Conservation (phyloP, 2,329 filamentous ascomycete species). For the Exophiala sp. region DNA sequence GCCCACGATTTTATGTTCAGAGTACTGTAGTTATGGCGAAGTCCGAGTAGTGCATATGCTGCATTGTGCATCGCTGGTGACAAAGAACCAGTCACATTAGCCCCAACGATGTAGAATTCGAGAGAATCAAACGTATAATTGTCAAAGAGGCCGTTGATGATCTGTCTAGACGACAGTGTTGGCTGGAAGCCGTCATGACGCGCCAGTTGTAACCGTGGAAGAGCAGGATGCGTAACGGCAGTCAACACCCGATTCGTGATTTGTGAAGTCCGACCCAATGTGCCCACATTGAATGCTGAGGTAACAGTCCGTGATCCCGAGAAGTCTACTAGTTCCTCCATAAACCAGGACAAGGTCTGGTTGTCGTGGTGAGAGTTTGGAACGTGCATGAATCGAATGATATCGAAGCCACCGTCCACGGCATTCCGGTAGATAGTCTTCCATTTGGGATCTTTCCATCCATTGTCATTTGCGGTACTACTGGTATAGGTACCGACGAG, state of each 20-base stretch:
- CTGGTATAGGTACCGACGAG: constrained; percentile 37
- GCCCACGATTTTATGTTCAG: constrained; percentile 36
- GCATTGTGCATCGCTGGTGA: constrained; percentile 45
- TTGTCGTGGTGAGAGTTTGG: constrained; percentile 38
- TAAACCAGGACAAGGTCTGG: constrained; percentile 36
- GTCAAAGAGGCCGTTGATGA: constrained; percentile 37
- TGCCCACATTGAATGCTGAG: constrained; percentile 41
- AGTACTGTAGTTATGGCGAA: constrained; percentile 40
- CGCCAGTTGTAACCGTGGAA: constrained; percentile 24
- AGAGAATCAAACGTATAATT: constrained; percentile 42
- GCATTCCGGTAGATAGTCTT: constrained; percentile 32
- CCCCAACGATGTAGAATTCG: constrained; percentile 42
- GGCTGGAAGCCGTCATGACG: constrained; percentile 31
- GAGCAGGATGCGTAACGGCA: constrained; percentile 40
- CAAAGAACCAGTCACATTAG: constrained; percentile 41
- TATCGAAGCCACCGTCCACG: constrained; percentile 37
- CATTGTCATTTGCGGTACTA: background rate
- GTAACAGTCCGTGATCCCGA: constrained; percentile 34
- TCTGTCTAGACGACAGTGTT: constrained; percentile 21
- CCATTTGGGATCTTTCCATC: constrained; percentile 18
- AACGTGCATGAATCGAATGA: constrained; percentile 38
- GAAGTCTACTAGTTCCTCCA: constrained; percentile 35
- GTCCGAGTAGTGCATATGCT: constrained; percentile 38
- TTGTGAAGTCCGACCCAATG: constrained; percentile 42
- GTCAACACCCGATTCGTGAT: constrained; percentile 42